Evolutionary conservation across 2,329 filamentous ascomycete species (phyloP), one percentile per base, ranked within the genome.

Genomic region (Lasiodiplodia citricola): DNA sequence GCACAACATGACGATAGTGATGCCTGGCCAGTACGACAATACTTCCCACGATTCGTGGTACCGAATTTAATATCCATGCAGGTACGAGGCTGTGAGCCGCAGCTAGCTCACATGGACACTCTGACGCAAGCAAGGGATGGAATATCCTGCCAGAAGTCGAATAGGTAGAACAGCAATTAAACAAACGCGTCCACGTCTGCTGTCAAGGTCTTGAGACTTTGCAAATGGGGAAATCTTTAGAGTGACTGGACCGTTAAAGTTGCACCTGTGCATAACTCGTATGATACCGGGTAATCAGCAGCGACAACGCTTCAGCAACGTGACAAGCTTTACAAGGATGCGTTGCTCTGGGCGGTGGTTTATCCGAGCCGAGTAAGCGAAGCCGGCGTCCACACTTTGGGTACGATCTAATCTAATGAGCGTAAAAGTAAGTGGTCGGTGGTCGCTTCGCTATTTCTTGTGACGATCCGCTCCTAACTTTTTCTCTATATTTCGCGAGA

Each of bases 281-380:
- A 35, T 35, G 8, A 35, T 10, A 35, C 6, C 7, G 31, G 8
- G 31, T 7, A 35, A 35, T 35, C 31, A 35, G 31, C 6, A 35
- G 31, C 31, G 31, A 35, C 31, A 7, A 35, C 1, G 8, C 31
- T 35, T 35, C 28, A 28, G 28, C 28, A 28, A 28, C 5, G 28
- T 28, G 31, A 35, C 31, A 35, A 35, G 31, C 31, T 35, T 35
- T 35, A 35, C 31, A 35, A 35, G 31, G 31, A 35, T 35, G 31
- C 8, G 31, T 35, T 35, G 31, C 31, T 35, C 31, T 35, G 31
- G 31, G 31, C 31, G 31, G 31, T 35, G 31, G 31, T 35, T 35
- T 35, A 57, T 57, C 55, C 31, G 55, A 38, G 31, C 55, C 55
- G 55, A 57, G 55, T 23, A 57, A 57, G 55, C 55, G 55, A 60